These are phyloP conservation scores for Capillidium rhysosporum DNA, from an alignment of 371 early-diverging fungal species.

Conservation along the genomic window DNA sequence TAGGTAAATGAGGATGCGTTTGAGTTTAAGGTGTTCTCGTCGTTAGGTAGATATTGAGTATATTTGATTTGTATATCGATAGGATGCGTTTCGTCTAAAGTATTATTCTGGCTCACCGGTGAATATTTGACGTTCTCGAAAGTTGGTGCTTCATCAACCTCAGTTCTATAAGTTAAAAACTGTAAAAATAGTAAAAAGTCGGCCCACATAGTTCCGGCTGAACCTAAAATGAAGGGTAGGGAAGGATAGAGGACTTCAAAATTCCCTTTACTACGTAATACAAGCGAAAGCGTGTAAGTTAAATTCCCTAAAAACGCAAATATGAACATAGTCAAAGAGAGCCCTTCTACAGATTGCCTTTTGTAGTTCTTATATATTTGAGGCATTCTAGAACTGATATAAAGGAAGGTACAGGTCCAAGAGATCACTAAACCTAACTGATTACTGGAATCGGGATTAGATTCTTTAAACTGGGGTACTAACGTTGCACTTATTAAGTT, in stretches of 20 bases:
- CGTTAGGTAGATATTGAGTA: too few species aligned
- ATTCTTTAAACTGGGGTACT: too few species aligned
- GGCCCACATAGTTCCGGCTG: conserved; percentile 6
- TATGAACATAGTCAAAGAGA: conserved; percentile 43
- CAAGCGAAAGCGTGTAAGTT: conserved; percentile 37
- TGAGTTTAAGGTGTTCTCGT: too few species aligned
- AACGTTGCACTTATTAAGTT: neutral
- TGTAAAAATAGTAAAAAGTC: conserved; percentile 2
- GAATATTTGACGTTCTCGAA: too few species aligned
- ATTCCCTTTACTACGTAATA: conserved; percentile 14
- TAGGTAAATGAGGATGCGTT: too few species aligned
- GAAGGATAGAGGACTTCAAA: neutral
- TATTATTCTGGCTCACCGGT: too few species aligned
- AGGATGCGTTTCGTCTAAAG: too few species aligned
- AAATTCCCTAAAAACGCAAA: conserved; percentile 51
- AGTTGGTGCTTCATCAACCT: too few species aligned
- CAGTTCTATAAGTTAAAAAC: neutral
- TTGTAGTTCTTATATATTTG: conserved; percentile 34
- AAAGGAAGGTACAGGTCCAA: conserved; percentile 42
- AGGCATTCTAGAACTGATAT: conserved; percentile 40
- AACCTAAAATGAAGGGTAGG: conserved; percentile 1
- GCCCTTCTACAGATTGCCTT: conserved; percentile 36
- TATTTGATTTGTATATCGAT: too few species aligned
- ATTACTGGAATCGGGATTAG: conserved; percentile 7
- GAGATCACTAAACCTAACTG: conserved; percentile 37